These are phyloP conservation scores for Ceratocystis cacaofunesta DNA, from an alignment of 2,329 filamentous ascomycete genomes.

Conservation along the genomic window DNA sequence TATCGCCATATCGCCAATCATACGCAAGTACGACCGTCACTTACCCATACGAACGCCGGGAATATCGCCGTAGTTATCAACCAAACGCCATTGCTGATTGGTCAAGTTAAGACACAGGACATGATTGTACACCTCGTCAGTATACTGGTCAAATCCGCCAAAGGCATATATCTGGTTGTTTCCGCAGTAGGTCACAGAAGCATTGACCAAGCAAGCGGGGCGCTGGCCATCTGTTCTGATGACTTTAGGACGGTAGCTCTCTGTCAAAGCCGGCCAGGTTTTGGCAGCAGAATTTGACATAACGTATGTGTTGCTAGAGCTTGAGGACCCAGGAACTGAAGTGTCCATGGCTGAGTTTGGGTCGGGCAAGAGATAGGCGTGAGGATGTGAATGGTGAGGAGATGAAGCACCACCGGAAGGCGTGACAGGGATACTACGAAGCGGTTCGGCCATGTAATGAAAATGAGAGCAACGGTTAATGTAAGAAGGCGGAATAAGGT, in stretches of 20 bases:
- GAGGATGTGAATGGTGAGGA: not conserved
- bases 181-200: conserved; percentile 95
- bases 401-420: not conserved
- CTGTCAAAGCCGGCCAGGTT: conserved; percentile 41
- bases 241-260: conserved; percentile 73
- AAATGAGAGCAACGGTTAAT: not conserved
- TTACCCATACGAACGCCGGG: conserved; percentile 91
- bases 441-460: not conserved
- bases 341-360: conserved; percentile 22
- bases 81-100: conserved; percentile 82
- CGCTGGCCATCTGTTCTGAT: conserved; percentile 64
- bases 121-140: conserved; percentile 97
- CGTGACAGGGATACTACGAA: not conserved
- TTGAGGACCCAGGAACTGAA: conserved; percentile 31
- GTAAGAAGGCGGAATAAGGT: not conserved
- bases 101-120: conserved; percentile 77
- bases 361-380: not conserved
- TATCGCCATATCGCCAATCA: not conserved
- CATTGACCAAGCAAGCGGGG: conserved; percentile 91
- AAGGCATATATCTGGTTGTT: conserved; percentile 97
- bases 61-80: conserved; percentile 98
- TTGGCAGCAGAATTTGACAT: conserved; percentile 77
- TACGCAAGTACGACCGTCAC: conserved; percentile 19
- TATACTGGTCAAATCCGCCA: conserved; percentile 96
- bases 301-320: conserved; percentile 69